Percentiles rank a stretch among this genome's conserved stretches.
Conservation (phyloP, 305 asterid genomes). For the Fraxinus latifolia region DNA sequence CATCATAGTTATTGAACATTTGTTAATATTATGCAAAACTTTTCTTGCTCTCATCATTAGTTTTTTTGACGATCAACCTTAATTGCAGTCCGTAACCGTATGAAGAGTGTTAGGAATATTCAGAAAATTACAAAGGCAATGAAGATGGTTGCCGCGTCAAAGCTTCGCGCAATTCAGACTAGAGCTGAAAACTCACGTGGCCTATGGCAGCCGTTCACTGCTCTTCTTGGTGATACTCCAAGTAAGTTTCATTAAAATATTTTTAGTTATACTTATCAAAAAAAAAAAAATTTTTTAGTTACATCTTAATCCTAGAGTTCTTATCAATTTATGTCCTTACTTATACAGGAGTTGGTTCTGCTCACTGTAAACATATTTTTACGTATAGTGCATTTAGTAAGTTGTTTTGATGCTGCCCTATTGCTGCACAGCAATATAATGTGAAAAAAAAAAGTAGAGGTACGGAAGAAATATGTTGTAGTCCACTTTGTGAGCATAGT, state of each 20-base stretch:
- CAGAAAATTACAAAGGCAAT: slow-evolving; percentile 98
- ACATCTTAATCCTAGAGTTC: neutral
- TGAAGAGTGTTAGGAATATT: slow-evolving; percentile 92
- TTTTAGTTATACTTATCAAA: too few species aligned
- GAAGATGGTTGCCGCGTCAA: slow-evolving; percentile 99
- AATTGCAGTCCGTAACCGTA: slow-evolving; percentile 61
- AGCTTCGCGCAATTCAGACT: slow-evolving; percentile 84
- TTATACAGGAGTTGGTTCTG: neutral
- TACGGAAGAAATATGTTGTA: neutral
- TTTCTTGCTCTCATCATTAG: slow-evolving; percentile 3
- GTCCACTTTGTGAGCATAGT: neutral
- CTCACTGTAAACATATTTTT: neutral
- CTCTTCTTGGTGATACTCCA: slow-evolving; percentile 91
- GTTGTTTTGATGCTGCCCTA: neutral
- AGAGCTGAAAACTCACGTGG: slow-evolving; percentile 92
- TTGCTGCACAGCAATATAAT: neutral
- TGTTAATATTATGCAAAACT: neutral
- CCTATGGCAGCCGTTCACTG: slow-evolving; percentile 96
- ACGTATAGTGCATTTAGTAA: neutral
- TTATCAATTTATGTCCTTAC: neutral
- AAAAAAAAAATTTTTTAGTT: too few species aligned
- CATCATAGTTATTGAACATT: neutral
- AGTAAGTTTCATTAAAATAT: slow-evolving; percentile 46
- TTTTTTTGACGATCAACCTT: neutral
- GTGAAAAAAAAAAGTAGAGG: neutral